Conservation (phyloP, 2,329 filamentous ascomycete genomes). For the Ilyonectria mors-panacis region DNA sequence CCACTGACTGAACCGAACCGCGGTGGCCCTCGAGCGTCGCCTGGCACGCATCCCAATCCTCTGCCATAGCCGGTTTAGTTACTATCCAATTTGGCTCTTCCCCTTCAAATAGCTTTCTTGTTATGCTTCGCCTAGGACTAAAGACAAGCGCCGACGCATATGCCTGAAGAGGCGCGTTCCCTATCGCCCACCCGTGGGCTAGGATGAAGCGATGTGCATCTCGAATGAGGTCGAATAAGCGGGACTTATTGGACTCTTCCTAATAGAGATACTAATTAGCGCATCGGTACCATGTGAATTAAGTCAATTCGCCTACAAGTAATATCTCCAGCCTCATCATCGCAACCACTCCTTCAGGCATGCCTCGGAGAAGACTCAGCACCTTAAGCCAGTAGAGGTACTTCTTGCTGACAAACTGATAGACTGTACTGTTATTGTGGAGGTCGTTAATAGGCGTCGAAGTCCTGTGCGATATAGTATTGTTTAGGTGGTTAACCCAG, state of each 20-base stretch:
- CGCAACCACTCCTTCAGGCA: not conserved
- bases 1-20: not conserved
- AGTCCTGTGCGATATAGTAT: not conserved
- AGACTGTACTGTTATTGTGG: not conserved
- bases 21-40: not conserved
- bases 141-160: not conserved
- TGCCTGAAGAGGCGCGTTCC: not conserved
- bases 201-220: constrained; percentile 6
- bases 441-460: not conserved
- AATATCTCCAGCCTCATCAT: not conserved
- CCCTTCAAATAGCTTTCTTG: not conserved
- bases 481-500: not conserved
- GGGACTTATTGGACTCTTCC: not conserved
- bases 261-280: constrained; percentile 2
- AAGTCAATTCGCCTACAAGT: constrained; percentile 1
- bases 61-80: not conserved
- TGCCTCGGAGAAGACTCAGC: constrained; percentile 15
- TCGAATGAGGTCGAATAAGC: constrained; percentile 6
- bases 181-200: not conserved
- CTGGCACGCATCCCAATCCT: not conserved
- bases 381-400: constrained; percentile 34
- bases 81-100: constrained; percentile 5
- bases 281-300: not conserved
- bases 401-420: too few species aligned
- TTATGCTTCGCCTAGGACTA: constrained; percentile 1